Conservation (phyloP, 163 green algal species). For the Prototheca cutis region DNA sequence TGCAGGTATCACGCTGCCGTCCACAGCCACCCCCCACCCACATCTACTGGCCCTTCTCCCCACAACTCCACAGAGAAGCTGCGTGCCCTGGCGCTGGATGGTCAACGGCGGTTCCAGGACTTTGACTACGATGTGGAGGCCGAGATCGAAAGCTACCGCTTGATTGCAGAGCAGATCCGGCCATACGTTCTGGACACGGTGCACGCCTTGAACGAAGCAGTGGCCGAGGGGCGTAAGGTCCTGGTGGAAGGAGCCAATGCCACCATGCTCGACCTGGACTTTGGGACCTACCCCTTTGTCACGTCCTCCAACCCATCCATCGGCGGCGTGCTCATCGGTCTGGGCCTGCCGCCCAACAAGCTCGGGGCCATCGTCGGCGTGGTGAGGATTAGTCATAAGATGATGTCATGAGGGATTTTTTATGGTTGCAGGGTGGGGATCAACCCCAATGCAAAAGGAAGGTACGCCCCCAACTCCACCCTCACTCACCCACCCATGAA, state of each 20-base stretch:
- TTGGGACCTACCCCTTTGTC: slow-evolving; percentile 98
- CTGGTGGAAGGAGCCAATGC: slow-evolving; percentile 97
- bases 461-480: no score
- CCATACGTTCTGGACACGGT: slow-evolving; percentile 61
- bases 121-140: slow-evolving; percentile 81
- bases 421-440: no score
- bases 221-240: slow-evolving; percentile 65
- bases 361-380: slow-evolving; percentile 89
- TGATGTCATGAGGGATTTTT: no score
- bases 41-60: no score
- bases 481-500: no score
- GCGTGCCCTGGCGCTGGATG: slow-evolving; percentile 61
- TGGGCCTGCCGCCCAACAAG: slow-evolving; percentile 83
- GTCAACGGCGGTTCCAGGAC: slow-evolving; percentile 60
- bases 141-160: slow-evolving; percentile 73
- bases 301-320: slow-evolving; percentile 89
- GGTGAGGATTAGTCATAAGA: no score
- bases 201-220: slow-evolving; percentile 26
- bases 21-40: no score
- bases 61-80: no score
- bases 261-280: slow-evolving; percentile 99
- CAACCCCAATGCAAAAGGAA: no score
- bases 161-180: slow-evolving; percentile 44
- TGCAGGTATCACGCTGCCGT: no score
- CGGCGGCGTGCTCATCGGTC: slow-evolving; percentile 81